These are phyloP conservation scores for Byssoonygena ceratinophila DNA, from an alignment of 2,329 filamentous ascomycete genomes.

Conservation along the genomic window DNA sequence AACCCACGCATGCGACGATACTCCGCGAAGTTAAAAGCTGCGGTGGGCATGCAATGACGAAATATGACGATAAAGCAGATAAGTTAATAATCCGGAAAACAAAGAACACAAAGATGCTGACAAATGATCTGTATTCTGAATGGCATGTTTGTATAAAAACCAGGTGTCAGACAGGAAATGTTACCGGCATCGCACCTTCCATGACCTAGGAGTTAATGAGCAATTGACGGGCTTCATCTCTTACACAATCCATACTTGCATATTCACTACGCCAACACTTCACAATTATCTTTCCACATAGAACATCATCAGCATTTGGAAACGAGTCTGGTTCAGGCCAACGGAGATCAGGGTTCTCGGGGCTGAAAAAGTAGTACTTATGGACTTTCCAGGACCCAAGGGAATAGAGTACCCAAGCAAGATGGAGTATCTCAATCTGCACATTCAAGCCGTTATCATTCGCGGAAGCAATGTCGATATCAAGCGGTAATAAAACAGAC, in stretches of 20 bases:
- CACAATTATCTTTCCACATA: constrained; percentile 13
- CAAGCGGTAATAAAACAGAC: constrained; percentile 13
- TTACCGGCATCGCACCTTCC: not conserved
- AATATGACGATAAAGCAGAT: no score
- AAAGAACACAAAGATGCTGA: no score
- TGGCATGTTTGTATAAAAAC: no score
- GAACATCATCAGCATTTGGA: constrained; percentile 8
- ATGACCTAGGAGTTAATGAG: constrained; percentile 5
- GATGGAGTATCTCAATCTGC: constrained; percentile 15
- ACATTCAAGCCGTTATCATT: constrained; percentile 10
- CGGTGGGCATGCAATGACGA: no score
- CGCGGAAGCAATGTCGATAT: constrained; percentile 10
- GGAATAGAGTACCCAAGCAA: constrained; percentile 14
- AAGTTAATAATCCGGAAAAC: no score
- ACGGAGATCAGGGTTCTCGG: constrained; percentile 1
- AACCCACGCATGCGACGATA: no score
- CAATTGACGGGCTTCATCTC: constrained; percentile 11
- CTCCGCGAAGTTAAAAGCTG: no score
- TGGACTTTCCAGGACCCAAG: constrained; percentile 9
- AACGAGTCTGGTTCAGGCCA: constrained; percentile 14
- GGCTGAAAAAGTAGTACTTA: constrained; percentile 13
- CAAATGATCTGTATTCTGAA: no score
- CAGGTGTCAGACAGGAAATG: not conserved
- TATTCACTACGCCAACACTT: constrained; percentile 15
- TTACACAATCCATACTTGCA: constrained; percentile 13